Conservation (phyloP, 1,284 basidiomycete species). For the Naganishia cerealis region DNA sequence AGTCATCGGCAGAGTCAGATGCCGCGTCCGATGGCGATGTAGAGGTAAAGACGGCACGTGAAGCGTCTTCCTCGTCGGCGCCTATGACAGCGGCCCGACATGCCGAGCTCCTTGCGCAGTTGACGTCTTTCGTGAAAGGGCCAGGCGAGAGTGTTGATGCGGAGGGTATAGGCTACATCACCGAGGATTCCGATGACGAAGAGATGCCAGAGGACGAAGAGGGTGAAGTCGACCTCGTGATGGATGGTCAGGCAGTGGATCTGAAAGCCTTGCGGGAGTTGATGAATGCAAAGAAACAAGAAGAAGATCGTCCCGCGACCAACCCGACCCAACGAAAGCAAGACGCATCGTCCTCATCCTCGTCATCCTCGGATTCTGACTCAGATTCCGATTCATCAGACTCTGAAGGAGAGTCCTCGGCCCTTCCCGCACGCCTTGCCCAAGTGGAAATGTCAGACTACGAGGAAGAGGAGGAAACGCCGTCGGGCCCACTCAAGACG, state of each 20-base stretch:
- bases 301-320: background rate
- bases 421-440: constrained; percentile 18
- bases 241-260: constrained; percentile 21
- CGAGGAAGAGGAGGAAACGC: constrained; percentile 32
- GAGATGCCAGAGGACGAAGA: constrained; percentile 14
- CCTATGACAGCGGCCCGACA: constrained; percentile 29
- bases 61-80: background rate
- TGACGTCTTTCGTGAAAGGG: constrained; percentile 26
- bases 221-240: constrained; percentile 23
- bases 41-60: background rate
- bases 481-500: constrained; percentile 45
- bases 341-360: background rate
- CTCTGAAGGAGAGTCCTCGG: constrained; percentile 24
- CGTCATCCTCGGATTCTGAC: background rate
- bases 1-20: background rate
- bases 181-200: constrained; percentile 33
- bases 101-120: constrained; percentile 30
- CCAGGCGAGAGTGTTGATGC: background rate
- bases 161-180: constrained; percentile 32
- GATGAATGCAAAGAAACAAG: constrained; percentile 9
- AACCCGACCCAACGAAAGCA: background rate
- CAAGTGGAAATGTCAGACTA: constrained; percentile 34
- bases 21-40: background rate
- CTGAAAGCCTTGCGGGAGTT: constrained; percentile 6
- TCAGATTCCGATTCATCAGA: constrained; percentile 22